phyloP scores from a whole-genome alignment of 768 basidiomycete genomes.

The Tephrocybe sp. region DNA sequence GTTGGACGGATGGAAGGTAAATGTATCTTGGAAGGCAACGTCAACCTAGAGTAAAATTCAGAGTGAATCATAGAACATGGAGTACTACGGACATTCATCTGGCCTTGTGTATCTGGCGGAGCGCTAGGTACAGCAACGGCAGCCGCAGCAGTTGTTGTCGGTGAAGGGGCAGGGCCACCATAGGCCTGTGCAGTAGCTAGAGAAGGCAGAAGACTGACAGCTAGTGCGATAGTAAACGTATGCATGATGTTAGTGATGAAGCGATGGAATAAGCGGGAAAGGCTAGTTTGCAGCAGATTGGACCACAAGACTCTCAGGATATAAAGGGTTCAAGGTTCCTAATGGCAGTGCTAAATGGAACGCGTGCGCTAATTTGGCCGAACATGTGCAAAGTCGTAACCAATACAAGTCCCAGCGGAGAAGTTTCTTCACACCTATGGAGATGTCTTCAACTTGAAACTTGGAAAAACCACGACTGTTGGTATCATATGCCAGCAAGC shows the following conservation, averaged over 20 bases:
- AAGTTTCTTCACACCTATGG: constrained; percentile 9
- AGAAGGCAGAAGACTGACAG: constrained; percentile 30
- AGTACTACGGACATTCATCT: constrained; percentile 33
- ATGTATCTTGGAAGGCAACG: constrained; percentile 37
- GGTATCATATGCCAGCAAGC: too few relatives aligned
- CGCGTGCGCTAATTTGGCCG: neutral
- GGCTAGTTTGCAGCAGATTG: constrained; percentile 6
- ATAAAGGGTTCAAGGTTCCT: constrained; percentile 6
- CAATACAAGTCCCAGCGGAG: constrained; percentile 5
- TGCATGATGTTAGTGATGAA: constrained; percentile 16
- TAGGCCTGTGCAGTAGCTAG: constrained; percentile 39
- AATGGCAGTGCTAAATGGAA: neutral
- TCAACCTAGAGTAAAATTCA: constrained; percentile 34
- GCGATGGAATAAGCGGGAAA: neutral
- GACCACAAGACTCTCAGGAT: neutral
- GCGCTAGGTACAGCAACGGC: constrained; percentile 36
- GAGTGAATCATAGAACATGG: neutral
- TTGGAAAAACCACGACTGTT: too few relatives aligned
- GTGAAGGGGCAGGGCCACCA: constrained; percentile 22
- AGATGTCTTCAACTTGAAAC: neutral
- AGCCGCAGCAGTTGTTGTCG: constrained; percentile 24
- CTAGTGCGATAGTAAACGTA: constrained; percentile 28
- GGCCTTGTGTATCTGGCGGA: constrained; percentile 33
- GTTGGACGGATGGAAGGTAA: constrained; percentile 45
- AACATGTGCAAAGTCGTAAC: constrained; percentile 2